Conservation (phyloP, 2,329 filamentous ascomycete genomes). For the Monilinia fructicola region DNA sequence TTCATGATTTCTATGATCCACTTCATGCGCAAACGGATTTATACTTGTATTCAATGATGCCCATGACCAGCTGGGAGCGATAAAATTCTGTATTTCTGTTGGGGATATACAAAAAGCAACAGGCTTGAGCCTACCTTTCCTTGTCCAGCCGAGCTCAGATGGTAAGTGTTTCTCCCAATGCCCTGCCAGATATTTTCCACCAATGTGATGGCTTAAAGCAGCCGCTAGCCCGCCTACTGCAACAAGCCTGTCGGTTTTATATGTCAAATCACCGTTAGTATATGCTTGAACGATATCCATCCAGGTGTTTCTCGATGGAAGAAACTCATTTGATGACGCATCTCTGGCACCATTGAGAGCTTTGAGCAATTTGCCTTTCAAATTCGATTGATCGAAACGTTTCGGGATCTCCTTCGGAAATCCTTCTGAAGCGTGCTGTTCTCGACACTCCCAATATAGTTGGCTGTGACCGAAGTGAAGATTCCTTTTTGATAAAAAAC, state of each 20-base stretch:
- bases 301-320: neutral
- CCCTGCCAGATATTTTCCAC: neutral
- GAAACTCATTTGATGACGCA: fast-evolving
- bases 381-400: fast-evolving
- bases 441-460: neutral
- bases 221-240: neutral
- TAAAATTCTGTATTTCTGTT: neutral
- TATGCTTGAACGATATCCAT: fast-evolving
- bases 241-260: neutral
- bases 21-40: neutral
- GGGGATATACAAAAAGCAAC: neutral
- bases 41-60: neutral
- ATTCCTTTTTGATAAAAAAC: neutral
- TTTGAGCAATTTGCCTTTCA: neutral
- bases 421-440: neutral
- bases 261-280: neutral
- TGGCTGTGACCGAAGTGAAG: neutral
- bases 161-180: neutral
- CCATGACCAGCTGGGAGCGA: neutral
- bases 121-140: fast-evolving
- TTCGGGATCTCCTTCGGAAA: neutral
- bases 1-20: neutral
- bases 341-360: neutral
- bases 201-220: neutral
- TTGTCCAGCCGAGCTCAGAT: neutral